A percentile compares a stretch with the other conserved stretches of the same genome.
Conservation (phyloP, 2,329 filamentous ascomycete species). For the Chaetomium sp. region DNA sequence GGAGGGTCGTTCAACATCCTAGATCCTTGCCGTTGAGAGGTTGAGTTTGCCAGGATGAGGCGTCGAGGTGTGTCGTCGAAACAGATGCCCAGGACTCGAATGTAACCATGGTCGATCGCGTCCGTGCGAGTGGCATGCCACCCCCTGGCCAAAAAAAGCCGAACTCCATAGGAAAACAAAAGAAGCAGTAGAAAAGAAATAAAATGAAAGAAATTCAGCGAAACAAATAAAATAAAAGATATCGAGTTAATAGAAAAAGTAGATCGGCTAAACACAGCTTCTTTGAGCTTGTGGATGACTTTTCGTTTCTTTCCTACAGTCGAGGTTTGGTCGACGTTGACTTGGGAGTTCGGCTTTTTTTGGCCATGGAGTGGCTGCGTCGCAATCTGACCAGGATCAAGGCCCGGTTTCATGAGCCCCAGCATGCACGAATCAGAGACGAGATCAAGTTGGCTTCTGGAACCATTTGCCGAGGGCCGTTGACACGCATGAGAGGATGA, state of each 20-base stretch:
- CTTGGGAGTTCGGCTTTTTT: too few relatives aligned
- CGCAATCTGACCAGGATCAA: slow-evolving; percentile 31
- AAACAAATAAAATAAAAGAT: too few relatives aligned
- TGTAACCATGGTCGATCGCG: slow-evolving; percentile 35
- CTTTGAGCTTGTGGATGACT: too few relatives aligned
- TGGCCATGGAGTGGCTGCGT: too few relatives aligned
- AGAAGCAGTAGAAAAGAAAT: too few relatives aligned
- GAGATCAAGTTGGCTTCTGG: slow-evolving; percentile 29
- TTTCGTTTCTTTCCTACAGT: too few relatives aligned
- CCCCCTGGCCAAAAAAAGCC: too few relatives aligned
- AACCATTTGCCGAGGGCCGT: slow-evolving; percentile 33
- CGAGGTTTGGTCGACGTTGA: too few relatives aligned
- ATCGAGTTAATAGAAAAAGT: too few relatives aligned
- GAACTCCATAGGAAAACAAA: too few relatives aligned
- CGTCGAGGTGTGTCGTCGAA: slow-evolving; percentile 43
- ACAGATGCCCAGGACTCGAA: slow-evolving; percentile 21
- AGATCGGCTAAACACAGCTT: too few relatives aligned
- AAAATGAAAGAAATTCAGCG: too few relatives aligned
- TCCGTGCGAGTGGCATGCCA: slow-evolving; percentile 33
- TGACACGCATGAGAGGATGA: slow-evolving; percentile 30
- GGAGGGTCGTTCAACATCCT: slow-evolving; percentile 40
- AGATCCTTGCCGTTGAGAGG: slow-evolving; percentile 46
- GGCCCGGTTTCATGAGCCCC: slow-evolving; percentile 30
- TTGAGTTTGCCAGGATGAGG: slow-evolving; percentile 31
- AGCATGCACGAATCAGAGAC: slow-evolving; percentile 31